phyloP scores from a whole-genome alignment of 2,329 filamentous ascomycete genomes.

The Paramyrothecium sp. region DNA sequence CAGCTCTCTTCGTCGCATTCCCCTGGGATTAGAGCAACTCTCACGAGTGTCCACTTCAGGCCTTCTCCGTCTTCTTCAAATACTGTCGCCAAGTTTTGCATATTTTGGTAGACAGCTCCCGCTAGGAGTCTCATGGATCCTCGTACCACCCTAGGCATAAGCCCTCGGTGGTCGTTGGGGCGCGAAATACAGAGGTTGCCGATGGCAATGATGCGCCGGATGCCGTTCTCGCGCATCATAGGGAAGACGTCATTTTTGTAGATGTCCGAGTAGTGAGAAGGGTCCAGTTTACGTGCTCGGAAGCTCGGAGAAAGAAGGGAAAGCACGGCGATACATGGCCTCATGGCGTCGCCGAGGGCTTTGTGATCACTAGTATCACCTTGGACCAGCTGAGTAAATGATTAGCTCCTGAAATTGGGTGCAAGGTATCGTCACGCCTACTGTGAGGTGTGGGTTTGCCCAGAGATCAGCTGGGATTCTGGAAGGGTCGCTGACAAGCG shows the following conservation, averaged over 20 bases:
- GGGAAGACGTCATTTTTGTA: constrained; percentile 1
- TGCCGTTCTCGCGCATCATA: not conserved
- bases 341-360: not conserved
- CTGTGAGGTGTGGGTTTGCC: not conserved
- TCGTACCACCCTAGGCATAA: not conserved
- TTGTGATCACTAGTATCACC: not conserved
- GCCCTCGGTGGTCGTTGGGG: not conserved
- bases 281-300: not conserved
- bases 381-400: not conserved
- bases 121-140: not conserved
- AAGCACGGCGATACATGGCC: not conserved
- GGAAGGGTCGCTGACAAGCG: not conserved
- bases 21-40: not conserved
- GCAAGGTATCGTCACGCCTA: not conserved
- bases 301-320: not conserved
- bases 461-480: constrained; percentile 2
- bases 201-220: not conserved
- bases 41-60: not conserved
- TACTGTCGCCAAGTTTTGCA: not conserved
- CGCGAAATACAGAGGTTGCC: constrained; percentile 1
- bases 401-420: not conserved
- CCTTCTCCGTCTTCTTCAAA: constrained; percentile 1
- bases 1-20: not conserved
- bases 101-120: constrained; percentile 1
- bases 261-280: constrained; percentile 1